phyloP scores from a whole-genome alignment of 768 basidiomycete genomes.

The Rickenella mellea region DNA sequence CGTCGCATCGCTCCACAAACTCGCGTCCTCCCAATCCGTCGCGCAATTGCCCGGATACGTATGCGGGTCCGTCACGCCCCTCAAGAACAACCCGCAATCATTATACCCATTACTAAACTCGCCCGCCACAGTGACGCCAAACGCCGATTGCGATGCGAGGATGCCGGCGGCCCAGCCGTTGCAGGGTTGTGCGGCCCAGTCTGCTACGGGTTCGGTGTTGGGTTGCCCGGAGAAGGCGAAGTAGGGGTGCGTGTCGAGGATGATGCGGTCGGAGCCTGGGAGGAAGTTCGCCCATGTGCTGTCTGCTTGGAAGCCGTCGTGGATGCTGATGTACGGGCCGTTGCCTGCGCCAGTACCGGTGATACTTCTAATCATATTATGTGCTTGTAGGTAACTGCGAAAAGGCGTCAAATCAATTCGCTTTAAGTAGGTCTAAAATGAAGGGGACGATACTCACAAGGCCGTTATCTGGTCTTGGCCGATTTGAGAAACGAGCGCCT shows the following conservation, averaged over 20 bases:
- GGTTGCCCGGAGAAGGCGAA: constrained; percentile 42
- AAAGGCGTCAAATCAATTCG: constrained; percentile 27
- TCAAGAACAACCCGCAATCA: constrained; percentile 49
- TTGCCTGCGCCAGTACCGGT: constrained; percentile 30
- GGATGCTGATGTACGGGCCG: constrained; percentile 34
- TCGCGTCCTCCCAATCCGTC: constrained; percentile 37
- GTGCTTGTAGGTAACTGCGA: constrained; percentile 25
- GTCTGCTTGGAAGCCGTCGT: constrained; percentile 50
- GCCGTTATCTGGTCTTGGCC: constrained; percentile 10
- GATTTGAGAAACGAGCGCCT: constrained; percentile 1
- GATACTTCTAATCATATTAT: constrained; percentile 27
- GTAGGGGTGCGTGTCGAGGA: constrained; percentile 65
- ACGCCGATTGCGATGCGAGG: constrained; percentile 39
- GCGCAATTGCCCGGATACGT: constrained; percentile 31
- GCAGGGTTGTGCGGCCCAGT: constrained; percentile 45
- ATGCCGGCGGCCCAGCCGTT: constrained; percentile 45
- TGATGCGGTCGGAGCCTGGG: constrained; percentile 47
- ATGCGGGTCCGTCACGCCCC: constrained; percentile 19
- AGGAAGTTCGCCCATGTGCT: constrained; percentile 39
- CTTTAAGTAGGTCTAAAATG: background rate
- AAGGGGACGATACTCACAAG: constrained; percentile 9
- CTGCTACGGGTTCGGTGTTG: constrained; percentile 23
- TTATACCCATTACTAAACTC: constrained; percentile 69
- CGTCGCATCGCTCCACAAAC: constrained; percentile 41
- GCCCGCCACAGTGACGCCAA: constrained; percentile 67